Evolutionary conservation across 139 green algal species (phyloP).

Genomic region (Chlamydomonas sphaeroides): DNA sequence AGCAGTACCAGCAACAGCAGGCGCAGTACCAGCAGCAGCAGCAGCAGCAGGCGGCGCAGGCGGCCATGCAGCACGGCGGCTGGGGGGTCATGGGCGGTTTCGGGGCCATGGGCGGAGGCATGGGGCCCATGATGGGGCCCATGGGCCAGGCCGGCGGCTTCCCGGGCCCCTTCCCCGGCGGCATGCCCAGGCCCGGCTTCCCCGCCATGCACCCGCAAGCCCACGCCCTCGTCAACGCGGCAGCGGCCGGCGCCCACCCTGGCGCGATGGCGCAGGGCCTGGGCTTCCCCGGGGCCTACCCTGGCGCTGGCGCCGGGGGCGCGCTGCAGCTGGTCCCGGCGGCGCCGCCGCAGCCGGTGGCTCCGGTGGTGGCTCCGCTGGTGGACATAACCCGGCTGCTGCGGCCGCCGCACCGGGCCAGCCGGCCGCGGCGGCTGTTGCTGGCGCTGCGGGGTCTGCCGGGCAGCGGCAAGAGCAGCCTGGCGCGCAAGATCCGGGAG

Average conservation of each 20-base stretch:
- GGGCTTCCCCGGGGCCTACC: neutral
- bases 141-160: too few species aligned
- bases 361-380: neutral
- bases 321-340: neutral
- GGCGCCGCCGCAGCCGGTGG: neutral
- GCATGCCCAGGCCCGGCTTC: neutral
- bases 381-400: slow-evolving; percentile 44
- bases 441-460: slow-evolving; percentile 79
- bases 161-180: neutral
- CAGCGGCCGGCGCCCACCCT: too few species aligned
- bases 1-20: neutral
- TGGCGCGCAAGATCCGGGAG: slow-evolving; percentile 72
- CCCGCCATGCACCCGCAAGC: neutral
- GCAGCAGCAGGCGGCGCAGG: neutral
- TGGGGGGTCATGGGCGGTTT: too few species aligned
- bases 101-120: too few species aligned
- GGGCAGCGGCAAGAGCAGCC: slow-evolving; percentile 83
- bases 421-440: slow-evolving; percentile 65
- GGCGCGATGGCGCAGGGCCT: too few species aligned
- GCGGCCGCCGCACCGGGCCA: slow-evolving; percentile 45
- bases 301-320: neutral
- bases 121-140: too few species aligned
- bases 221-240: neutral
- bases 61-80: too few species aligned
- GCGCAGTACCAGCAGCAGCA: neutral